A percentile compares a stretch with the other conserved stretches of the same genome.
These are phyloP conservation scores for Rhynchospora tenuis DNA, from an alignment of 176 grass and related monocot genomes.

Conservation along the genomic window DNA sequence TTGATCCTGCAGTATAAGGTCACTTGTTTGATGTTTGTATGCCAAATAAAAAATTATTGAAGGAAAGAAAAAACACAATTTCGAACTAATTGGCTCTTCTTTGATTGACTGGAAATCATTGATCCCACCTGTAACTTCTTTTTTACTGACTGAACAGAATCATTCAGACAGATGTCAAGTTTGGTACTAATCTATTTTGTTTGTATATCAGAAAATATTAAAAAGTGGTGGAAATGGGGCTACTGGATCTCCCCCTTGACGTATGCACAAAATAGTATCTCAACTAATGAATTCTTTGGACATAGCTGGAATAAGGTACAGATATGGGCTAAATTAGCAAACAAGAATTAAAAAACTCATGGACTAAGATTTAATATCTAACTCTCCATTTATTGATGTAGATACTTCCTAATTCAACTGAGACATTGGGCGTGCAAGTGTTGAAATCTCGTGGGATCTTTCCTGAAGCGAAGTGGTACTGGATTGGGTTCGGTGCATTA, in stretches of 20 bases:
- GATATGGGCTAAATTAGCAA: neutral
- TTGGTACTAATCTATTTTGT: conserved; percentile 7
- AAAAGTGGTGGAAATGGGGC: conserved; percentile 94
- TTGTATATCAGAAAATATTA: conserved; percentile 50
- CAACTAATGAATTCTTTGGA: conserved; percentile 66
- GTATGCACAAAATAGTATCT: conserved; percentile 75
- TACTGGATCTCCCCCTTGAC: conserved; percentile 79
- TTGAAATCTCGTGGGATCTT: conserved; percentile 50
- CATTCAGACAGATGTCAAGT: neutral
- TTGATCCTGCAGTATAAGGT: neutral
- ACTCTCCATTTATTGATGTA: conserved; percentile 25
- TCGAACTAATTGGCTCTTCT: neutral
- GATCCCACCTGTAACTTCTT: neutral
- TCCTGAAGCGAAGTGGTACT: conserved; percentile 79
- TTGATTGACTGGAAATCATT: neutral
- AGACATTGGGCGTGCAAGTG: conserved; percentile 45
- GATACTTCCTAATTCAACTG: conserved; percentile 24
- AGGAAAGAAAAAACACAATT: neutral
- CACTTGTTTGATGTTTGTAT: neutral
- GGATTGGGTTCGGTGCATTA: conserved; percentile 70
- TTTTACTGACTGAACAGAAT: neutral
- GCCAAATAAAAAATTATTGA: neutral
- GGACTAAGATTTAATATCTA: neutral
- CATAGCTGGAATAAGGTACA: conserved; percentile 59
- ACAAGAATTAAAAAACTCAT: too few species aligned